A percentile compares a stretch with the other conserved stretches of the same genome.
Evolutionary conservation across 305 asterid genomes (phyloP).

Genomic region (Withania somnifera): DNA sequence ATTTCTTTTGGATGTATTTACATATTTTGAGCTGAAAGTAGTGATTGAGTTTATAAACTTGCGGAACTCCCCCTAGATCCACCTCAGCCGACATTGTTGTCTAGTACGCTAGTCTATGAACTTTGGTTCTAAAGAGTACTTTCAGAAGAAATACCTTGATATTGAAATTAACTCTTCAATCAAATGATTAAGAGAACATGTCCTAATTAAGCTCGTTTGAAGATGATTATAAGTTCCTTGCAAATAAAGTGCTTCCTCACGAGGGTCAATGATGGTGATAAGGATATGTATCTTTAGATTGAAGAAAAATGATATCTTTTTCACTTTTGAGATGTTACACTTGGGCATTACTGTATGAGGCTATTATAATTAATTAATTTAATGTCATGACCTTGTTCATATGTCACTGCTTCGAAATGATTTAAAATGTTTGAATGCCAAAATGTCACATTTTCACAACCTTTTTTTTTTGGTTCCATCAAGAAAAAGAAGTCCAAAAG

Average conservation of each 20-base stretch:
- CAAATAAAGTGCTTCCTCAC: not conserved
- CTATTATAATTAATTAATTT: not conserved
- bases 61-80: not conserved
- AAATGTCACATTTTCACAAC: not conserved
- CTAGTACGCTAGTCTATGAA: not conserved
- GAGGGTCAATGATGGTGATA: not conserved
- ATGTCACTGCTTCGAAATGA: not conserved
- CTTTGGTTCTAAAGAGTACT: not conserved
- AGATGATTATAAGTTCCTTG: not conserved
- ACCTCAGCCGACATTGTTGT: not conserved
- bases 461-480: not conserved
- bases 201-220: not conserved
- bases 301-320: not conserved
- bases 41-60: not conserved
- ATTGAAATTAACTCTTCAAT: not conserved
- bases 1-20: not conserved
- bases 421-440: not conserved
- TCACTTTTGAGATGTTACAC: not conserved
- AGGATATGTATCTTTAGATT: not conserved
- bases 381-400: not conserved
- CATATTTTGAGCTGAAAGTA: not conserved
- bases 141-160: not conserved
- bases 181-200: slow-evolving; percentile 3
- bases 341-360: not conserved
- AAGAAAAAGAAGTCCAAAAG: slow-evolving; percentile 2